Conservation (phyloP, 2,329 filamentous ascomycete genomes). For the Trichoderma pleuroti region DNA sequence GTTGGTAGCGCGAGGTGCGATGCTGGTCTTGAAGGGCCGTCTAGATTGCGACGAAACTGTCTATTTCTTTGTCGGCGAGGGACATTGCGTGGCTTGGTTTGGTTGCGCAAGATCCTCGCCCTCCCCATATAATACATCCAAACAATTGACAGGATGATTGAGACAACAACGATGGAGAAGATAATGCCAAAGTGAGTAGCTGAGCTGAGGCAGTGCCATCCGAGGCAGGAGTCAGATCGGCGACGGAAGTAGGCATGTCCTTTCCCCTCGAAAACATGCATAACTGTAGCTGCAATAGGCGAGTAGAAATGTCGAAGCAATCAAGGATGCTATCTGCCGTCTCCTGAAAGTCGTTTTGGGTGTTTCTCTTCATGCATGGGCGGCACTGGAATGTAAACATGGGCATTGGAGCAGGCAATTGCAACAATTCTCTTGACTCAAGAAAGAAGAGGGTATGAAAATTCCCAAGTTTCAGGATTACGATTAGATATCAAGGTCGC, state of each 20-base stretch:
- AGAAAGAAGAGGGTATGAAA: neutral
- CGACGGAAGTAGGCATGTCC: neutral
- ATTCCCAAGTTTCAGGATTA: neutral
- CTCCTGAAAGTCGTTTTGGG: neutral
- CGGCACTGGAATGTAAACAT: neutral
- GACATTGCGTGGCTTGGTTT: neutral
- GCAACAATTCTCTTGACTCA: neutral
- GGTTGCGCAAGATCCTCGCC: constrained; percentile 13
- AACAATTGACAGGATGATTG: constrained; percentile 29
- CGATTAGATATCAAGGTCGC: neutral
- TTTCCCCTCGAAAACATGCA: neutral
- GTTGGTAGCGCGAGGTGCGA: neutral
- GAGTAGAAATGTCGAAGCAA: neutral
- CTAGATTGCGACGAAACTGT: neutral
- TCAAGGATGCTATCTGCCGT: neutral
- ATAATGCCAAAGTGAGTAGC: constrained; percentile 40
- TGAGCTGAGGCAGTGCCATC: constrained; percentile 40
- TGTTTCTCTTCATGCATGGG: neutral
- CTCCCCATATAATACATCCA: constrained; percentile 36
- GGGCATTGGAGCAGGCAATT: neutral
- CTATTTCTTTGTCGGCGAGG: constrained; percentile 20
- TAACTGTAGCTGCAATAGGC: neutral
- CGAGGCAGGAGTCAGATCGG: constrained; percentile 25
- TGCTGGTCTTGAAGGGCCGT: neutral
- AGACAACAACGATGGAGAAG: constrained; percentile 33